Conservation (phyloP, 768 basidiomycete genomes). For the Leccinum subgranulosum region DNA sequence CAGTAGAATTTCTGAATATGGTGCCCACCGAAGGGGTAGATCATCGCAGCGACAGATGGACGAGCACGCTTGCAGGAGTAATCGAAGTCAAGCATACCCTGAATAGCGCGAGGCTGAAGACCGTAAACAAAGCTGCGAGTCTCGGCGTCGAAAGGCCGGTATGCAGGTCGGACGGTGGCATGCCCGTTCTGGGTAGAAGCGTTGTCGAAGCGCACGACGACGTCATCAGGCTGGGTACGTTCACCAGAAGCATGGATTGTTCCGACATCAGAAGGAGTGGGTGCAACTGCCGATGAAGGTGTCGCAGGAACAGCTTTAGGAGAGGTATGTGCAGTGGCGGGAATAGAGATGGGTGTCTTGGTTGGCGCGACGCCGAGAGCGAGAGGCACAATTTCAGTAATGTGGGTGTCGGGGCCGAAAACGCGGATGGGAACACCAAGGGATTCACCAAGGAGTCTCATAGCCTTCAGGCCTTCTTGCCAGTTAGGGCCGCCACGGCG, state of each 20-base stretch:
- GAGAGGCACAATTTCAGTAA: slow-evolving; percentile 97
- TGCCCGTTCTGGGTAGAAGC: slow-evolving; percentile 29
- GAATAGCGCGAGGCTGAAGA: slow-evolving; percentile 98
- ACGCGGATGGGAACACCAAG: slow-evolving; percentile 97
- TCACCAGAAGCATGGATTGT: slow-evolving; percentile 73
- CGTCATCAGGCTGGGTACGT: slow-evolving; percentile 81
- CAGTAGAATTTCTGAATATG: slow-evolving; percentile 99
- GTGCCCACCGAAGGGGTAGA: slow-evolving; percentile 99
- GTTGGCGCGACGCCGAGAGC: slow-evolving; percentile 73
- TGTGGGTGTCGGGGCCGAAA: slow-evolving; percentile 97
- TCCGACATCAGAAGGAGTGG: slow-evolving; percentile 52
- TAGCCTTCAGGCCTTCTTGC: slow-evolving; percentile 97
- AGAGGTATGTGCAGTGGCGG: slow-evolving; percentile 47
- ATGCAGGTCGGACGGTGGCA: slow-evolving; percentile 60
- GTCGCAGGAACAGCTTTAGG: slow-evolving; percentile 25
- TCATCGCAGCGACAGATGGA: slow-evolving; percentile 97
- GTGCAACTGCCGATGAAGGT: slow-evolving; percentile 36
- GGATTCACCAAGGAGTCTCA: slow-evolving; percentile 93
- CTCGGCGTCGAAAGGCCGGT: slow-evolving; percentile 85
- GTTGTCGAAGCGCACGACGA: slow-evolving; percentile 84
- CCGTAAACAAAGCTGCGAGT: slow-evolving; percentile 99
- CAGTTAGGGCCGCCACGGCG: slow-evolving; percentile 99
- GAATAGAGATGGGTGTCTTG: slow-evolving; percentile 35
- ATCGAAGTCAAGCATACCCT: slow-evolving; percentile 98
- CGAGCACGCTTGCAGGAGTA: slow-evolving; percentile 91